Evolutionary conservation across 345 rosid species (phyloP).

Genomic region (Brassica napus): Da-Ae NC_063437.1:1597001-1597500

Average conservation of each 20-base stretch:
- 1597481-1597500: not conserved
- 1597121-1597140: not conserved
- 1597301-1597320: not conserved
- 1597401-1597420: not conserved
- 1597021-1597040: no score
- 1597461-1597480: not conserved
- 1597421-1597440: not conserved
- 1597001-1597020: no score
- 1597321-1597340: not conserved
- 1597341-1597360: not conserved
- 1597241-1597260: not conserved
- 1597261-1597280: not conserved
- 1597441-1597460: constrained; percentile 21
- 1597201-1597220: not conserved
- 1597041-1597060: no score
- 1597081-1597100: not conserved
- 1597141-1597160: not conserved
- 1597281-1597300: not conserved
- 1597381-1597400: not conserved
- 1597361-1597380: not conserved
- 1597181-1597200: not conserved
- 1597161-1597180: not conserved
- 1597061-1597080: no score
- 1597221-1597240: not conserved
- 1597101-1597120: not conserved